Conservation (phyloP, 2,329 filamentous ascomycete species). For the Talaromyces funiculosus region DNA sequence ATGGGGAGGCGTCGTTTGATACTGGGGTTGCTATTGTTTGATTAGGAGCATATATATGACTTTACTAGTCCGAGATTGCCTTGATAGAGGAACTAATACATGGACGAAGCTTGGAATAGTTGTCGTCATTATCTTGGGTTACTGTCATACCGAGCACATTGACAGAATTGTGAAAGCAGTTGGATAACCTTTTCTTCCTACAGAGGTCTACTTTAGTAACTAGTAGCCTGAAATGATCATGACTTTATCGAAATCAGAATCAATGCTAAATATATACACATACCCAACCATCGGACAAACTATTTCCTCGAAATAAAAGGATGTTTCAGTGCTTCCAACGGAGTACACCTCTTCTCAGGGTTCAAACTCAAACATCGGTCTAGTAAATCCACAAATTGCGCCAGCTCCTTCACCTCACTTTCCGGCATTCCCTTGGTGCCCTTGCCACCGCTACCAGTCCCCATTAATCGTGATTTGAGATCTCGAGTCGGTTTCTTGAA, state of each 20-base stretch:
- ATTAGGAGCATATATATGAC: background rate
- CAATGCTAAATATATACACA: background rate
- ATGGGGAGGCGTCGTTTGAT: background rate
- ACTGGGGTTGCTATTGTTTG: background rate
- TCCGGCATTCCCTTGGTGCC: constrained; percentile 65
- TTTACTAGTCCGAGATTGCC: too few species aligned
- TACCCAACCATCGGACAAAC: background rate
- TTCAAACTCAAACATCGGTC: constrained; percentile 86
- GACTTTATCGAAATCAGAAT: background rate
- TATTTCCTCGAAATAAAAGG: constrained; percentile 60
- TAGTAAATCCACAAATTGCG: constrained; percentile 77
- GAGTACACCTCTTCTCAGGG: constrained; percentile 84
- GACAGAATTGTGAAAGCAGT: too few species aligned
- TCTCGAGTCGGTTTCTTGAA: constrained; percentile 69
- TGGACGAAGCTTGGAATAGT: too few species aligned
- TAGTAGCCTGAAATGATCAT: background rate
- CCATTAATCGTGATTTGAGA: constrained; percentile 70
- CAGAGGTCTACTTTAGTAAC: background rate
- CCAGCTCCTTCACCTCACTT: constrained; percentile 68
- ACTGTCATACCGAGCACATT: too few species aligned
- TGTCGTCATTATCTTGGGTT: too few species aligned
- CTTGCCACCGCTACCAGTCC: constrained; percentile 19
- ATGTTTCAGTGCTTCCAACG: constrained; percentile 79
- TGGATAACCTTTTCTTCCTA: too few species aligned
- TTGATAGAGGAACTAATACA: too few species aligned